Evolutionary conservation across 768 basidiomycete genomes (phyloP), one percentile per base, ranked within the genome.

Genomic region (Melanogaster broomeanus): DNA sequence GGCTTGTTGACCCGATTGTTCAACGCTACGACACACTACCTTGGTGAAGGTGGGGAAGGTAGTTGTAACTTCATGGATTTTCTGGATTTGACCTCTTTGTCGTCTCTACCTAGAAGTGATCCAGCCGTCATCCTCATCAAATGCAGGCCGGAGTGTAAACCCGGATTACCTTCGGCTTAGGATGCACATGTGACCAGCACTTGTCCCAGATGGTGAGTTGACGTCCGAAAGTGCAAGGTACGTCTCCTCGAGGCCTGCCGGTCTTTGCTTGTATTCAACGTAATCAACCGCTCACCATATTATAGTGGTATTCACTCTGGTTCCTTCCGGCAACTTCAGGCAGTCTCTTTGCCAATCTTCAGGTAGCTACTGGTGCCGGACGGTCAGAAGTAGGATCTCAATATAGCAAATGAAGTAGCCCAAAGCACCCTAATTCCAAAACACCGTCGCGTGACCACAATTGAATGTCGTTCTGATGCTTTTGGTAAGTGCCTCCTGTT

Each of bases 301-400:
- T n/a, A n/a, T n/a, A n/a, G n/a, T n/a, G n/a, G n/a, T n/a, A n/a
- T n/a, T n/a, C n/a, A n/a, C n/a, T n/a, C n/a, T n/a, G n/a, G n/a
- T n/a, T n/a, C 61, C 12, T 72, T 74, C 6, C 63, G 69, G 34
- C 74, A 75, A 56, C 58, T 70, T 24, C 68, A 69, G 41, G 71
- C 74, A 18, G 74, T 78, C 40, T 63, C 67, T 18, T 55, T 67
- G 28, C 64, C 57, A 15, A 58, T 68, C 22, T 63, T 62, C 46
- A 61, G 51, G 61, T 34, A 52, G 58, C 49, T 18, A 21, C 37
- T 22, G 4, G 19, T 22, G 0, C 30, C 19, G 24, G 25, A 19
- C n/a, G 13, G 10, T 39, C 24, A n/a, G n/a, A 22, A 22, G 7
- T 22, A 25, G 8, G 9, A 35, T 42, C 44, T 60, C 33, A 57